Evolutionary conservation across 768 basidiomycete genomes (phyloP).

Genomic region (Amanita inopinata): DNA sequence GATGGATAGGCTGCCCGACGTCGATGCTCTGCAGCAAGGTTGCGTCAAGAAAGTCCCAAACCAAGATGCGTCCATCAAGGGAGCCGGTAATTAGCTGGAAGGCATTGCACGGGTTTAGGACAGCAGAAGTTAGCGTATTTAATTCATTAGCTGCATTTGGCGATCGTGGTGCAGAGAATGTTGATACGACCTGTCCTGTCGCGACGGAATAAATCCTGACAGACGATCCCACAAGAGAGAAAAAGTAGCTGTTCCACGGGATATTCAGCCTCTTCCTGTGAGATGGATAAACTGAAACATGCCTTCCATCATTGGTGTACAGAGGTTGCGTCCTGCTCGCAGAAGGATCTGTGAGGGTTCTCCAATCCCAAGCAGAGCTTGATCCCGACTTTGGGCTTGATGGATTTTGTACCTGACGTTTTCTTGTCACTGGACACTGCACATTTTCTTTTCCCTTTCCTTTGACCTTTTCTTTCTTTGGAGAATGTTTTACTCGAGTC

Average conservation of each 20-base stretch:
- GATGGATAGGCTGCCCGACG: constrained; percentile 58
- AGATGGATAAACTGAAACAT: constrained; percentile 7
- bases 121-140: constrained; percentile 59
- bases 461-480: constrained; percentile 18
- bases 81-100: constrained; percentile 87
- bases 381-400: background rate
- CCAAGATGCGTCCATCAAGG: constrained; percentile 69
- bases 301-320: constrained; percentile 80
- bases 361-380: constrained; percentile 48
- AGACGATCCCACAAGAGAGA: constrained; percentile 70
- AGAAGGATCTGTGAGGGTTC: constrained; percentile 57
- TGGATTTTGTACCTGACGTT: background rate
- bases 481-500: constrained; percentile 9
- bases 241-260: constrained; percentile 61
- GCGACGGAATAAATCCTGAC: constrained; percentile 80
- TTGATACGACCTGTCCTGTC: constrained; percentile 75
- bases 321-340: constrained; percentile 59
- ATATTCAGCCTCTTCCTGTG: constrained; percentile 11
- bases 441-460: constrained; percentile 38
- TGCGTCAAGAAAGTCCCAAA: constrained; percentile 94
- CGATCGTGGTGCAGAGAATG: constrained; percentile 48
- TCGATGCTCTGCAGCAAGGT: constrained; percentile 66
- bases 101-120: constrained; percentile 76
- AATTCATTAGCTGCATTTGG: constrained; percentile 26
- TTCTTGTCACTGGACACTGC: constrained; percentile 12